A percentile compares a stretch with the other conserved stretches of the same genome.
Conservation (phyloP, 495 filamentous ascomycete genomes). For the Aspergillus olivimuriae region DNA sequence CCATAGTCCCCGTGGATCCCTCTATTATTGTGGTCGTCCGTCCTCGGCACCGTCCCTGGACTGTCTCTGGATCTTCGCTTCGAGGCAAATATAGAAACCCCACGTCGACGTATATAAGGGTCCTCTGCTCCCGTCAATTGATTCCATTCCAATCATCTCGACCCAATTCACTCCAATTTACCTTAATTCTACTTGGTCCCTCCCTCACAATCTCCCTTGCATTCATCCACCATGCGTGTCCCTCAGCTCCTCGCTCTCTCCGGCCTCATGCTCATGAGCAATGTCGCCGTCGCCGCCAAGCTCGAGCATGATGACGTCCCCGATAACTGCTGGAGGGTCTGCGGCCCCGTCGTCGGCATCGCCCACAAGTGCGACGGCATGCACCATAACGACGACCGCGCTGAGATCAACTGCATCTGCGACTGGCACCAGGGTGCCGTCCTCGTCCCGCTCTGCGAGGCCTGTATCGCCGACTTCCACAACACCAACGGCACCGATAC, state of each 20-base stretch:
- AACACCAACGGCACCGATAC: slow-evolving; percentile 10
- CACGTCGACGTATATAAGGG: not conserved
- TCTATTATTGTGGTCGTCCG: not conserved
- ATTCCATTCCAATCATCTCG: not conserved
- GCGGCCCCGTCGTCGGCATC: slow-evolving; percentile 21
- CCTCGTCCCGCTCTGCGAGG: slow-evolving; percentile 29
- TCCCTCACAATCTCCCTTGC: no score
- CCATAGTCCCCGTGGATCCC: no score
- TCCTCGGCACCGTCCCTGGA: not conserved
- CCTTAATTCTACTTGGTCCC: not conserved
- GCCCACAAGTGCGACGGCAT: slow-evolving; percentile 21
- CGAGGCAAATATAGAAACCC: not conserved
- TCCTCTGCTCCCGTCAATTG: not conserved
- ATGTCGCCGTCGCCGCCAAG: slow-evolving; percentile 21
- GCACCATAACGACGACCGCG: slow-evolving; percentile 22
- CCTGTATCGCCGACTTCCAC: slow-evolving; percentile 28
- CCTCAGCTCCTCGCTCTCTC: slow-evolving; percentile 21
- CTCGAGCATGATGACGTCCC: slow-evolving; percentile 30
- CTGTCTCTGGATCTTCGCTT: no score
- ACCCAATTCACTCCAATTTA: not conserved
- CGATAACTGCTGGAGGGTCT: slow-evolving; percentile 24
- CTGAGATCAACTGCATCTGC: slow-evolving; percentile 30
- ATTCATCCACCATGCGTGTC: slow-evolving; percentile 26
- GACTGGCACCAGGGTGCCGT: slow-evolving; percentile 20
- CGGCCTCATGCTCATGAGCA: slow-evolving; percentile 23